A percentile compares a stretch with the other conserved stretches of the same genome.
These are phyloP conservation scores for Trichophyton benhamiae DNA, from an alignment of 2,329 filamentous ascomycete genomes.

Conservation along the genomic window DNA sequence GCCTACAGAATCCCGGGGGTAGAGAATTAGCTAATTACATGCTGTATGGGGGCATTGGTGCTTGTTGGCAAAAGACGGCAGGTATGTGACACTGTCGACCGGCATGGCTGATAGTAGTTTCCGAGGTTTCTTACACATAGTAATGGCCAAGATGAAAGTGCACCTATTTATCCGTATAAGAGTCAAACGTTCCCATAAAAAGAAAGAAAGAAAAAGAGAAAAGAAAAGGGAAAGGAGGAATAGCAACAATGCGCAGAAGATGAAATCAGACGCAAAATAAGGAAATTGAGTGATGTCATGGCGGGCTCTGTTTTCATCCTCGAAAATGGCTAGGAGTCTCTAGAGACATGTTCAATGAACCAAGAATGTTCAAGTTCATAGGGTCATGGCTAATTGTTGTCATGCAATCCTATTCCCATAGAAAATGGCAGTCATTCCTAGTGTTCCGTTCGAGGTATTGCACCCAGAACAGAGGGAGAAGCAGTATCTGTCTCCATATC, in stretches of 20 bases:
- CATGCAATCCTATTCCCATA: too few species aligned
- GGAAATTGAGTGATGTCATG: too few species aligned
- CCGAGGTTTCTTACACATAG: conserved; percentile 28
- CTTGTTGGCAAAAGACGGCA: conserved; percentile 3
- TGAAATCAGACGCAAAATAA: too few species aligned
- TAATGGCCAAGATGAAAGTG: conserved; percentile 34
- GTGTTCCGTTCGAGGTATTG: background rate
- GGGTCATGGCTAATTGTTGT: too few species aligned
- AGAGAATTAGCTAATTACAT: background rate
- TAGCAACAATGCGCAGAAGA: background rate
- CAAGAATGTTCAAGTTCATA: background rate
- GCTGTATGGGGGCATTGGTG: background rate
- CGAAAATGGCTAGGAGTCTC: background rate
- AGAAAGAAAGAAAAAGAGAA: background rate
- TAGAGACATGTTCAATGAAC: background rate
- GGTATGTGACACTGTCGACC: background rate
- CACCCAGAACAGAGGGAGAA: background rate
- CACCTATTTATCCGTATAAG: conserved; percentile 31
- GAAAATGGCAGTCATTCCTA: background rate
- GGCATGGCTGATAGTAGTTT: conserved; percentile 2
- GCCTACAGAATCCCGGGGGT: conserved; percentile 17
- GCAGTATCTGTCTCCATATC: background rate
- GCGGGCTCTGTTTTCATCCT: background rate
- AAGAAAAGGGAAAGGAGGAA: background rate
- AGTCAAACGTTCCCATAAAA: conserved; percentile 14